Evolutionary conservation across 169 alveolate species (phyloP).

Genomic region (Theileria annulata): DNA sequence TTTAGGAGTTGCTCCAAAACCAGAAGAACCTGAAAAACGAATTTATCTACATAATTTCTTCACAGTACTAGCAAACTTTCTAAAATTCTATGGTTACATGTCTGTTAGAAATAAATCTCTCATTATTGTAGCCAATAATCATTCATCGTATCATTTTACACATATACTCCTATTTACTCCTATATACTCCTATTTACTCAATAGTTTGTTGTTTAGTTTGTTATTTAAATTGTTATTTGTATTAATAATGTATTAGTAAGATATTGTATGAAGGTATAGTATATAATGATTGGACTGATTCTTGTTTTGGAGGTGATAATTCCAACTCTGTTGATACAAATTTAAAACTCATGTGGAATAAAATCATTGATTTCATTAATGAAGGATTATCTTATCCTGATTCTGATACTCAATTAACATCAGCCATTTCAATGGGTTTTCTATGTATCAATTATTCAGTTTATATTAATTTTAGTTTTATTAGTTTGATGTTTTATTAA

Average conservation of each 20-base stretch:
- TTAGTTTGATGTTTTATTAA: too few relatives aligned
- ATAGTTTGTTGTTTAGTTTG: background rate
- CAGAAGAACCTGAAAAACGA: constrained; percentile 5
- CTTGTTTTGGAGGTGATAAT: constrained; percentile 34
- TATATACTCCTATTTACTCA: background rate
- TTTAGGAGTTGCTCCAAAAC: constrained; percentile 25
- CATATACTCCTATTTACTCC: background rate
- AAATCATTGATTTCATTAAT: constrained; percentile 41
- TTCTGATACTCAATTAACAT: constrained; percentile 47
- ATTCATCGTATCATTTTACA: constrained; percentile 26
- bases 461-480: background rate
- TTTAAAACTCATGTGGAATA: constrained; percentile 32
- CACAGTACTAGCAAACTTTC: constrained; percentile 21
- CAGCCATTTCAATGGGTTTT: constrained; percentile 54
- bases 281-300: constrained; percentile 45
- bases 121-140: constrained; percentile 47
- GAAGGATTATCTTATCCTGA: constrained; percentile 25
- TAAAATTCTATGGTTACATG: constrained; percentile 56
- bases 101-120: constrained; percentile 42
- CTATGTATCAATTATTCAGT: constrained; percentile 22
- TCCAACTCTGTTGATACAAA: background rate
- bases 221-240: background rate
- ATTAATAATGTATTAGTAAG: background rate
- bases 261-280: constrained; percentile 55
- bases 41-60: constrained; percentile 25